Percentiles rank a stretch among this genome's conserved stretches.
These are phyloP conservation scores for Erodium trifolium DNA, from an alignment of 441 rosid species.

Conservation along the genomic window DNA sequence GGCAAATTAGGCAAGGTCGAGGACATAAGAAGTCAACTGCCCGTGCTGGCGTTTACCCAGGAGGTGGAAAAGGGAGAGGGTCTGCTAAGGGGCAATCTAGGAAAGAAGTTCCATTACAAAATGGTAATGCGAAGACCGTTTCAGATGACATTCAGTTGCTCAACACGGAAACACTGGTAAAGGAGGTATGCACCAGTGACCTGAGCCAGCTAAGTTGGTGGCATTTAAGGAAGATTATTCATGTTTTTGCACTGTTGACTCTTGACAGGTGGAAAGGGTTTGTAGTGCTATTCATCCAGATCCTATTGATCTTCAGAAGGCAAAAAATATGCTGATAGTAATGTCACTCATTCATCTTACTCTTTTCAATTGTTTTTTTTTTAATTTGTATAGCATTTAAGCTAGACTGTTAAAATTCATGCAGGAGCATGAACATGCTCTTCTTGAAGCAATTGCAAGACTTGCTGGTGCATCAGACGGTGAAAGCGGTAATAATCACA, in stretches of 20 bases:
- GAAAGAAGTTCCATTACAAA: slow-evolving; percentile 51
- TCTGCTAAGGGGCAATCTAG: slow-evolving; percentile 44
- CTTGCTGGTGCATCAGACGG: slow-evolving; percentile 44
- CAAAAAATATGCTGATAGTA: slow-evolving; percentile 79
- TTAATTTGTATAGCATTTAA: not conserved
- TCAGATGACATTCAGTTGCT: slow-evolving; percentile 78
- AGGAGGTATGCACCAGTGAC: slow-evolving; percentile 48
- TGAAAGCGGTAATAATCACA: slow-evolving; percentile 65
- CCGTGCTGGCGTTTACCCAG: slow-evolving; percentile 49
- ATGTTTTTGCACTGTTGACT: slow-evolving; percentile 9
- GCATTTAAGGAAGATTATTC: not conserved
- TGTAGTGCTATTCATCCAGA: slow-evolving; percentile 61
- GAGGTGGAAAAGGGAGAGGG: slow-evolving; percentile 84
- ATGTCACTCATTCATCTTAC: slow-evolving; percentile 16
- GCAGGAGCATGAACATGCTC: slow-evolving; percentile 93
- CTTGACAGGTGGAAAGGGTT: slow-evolving; percentile 77
- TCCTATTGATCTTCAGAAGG: slow-evolving; percentile 71
- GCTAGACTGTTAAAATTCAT: slow-evolving; percentile 11
- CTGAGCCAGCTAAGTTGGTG: not conserved
- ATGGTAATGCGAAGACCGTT: slow-evolving; percentile 67
- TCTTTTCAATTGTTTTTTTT: slow-evolving; percentile 1
- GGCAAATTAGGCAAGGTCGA: slow-evolving; percentile 75
- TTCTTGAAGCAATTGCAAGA: slow-evolving; percentile 76
- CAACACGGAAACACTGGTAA: slow-evolving; percentile 76
- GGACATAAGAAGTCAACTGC: slow-evolving; percentile 56